These are phyloP conservation scores for Pseudozyma tsukubaensis DNA, from an alignment of 1,284 basidiomycete genomes.

Conservation along the genomic window DNA sequence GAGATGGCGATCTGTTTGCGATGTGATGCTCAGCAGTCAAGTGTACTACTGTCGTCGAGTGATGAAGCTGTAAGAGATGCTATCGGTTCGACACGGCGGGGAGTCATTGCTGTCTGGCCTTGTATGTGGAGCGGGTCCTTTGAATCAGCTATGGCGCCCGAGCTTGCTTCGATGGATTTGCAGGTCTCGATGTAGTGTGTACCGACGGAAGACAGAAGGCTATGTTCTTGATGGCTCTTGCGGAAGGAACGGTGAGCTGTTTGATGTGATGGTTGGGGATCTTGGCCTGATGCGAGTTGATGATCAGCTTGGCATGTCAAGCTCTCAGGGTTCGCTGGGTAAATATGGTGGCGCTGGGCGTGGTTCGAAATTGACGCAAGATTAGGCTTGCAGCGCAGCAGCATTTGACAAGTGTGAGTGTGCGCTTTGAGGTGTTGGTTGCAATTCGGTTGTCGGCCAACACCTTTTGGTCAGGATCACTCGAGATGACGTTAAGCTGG, in stretches of 20 bases:
- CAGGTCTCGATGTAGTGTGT: too few relatives aligned
- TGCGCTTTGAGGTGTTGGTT: constrained; percentile 8
- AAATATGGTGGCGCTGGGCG: constrained; percentile 6
- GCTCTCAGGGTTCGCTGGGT: background rate
- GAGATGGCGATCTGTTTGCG: too few relatives aligned
- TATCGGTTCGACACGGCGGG: constrained; percentile 7
- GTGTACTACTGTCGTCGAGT: background rate
- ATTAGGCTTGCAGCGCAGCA: constrained; percentile 8
- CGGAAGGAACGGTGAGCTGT: too few relatives aligned
- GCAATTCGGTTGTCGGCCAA: constrained; percentile 4
- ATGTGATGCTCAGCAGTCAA: background rate
- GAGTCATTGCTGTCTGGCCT: constrained; percentile 17
- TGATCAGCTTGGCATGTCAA: background rate
- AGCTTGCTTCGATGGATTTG: too few relatives aligned
- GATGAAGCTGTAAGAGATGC: background rate
- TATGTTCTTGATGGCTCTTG: too few relatives aligned
- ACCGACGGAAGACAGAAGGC: too few relatives aligned
- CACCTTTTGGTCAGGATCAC: background rate
- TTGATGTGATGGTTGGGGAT: too few relatives aligned
- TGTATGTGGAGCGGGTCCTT: background rate
- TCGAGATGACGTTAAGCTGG: constrained; percentile 29
- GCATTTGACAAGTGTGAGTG: background rate
- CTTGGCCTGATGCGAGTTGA: too few relatives aligned
- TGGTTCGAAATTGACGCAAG: constrained; percentile 4
- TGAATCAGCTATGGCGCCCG: too few relatives aligned